Conservation (phyloP, 1,284 basidiomycete species). For the Flammula alnicola region DNA sequence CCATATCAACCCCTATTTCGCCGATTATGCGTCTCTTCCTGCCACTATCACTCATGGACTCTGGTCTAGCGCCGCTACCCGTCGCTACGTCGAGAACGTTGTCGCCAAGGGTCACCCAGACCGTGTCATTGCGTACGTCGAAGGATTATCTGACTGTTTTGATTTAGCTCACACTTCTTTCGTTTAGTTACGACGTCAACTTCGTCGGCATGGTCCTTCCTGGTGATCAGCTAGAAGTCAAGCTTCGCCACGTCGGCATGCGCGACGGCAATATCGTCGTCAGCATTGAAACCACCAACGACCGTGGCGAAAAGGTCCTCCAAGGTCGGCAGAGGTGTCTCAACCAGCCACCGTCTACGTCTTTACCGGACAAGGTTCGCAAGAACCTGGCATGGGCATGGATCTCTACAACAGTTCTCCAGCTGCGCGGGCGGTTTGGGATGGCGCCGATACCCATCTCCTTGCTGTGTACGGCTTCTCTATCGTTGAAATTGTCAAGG, state of each 20-base stretch:
- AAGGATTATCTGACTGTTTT: slow-evolving; percentile 8
- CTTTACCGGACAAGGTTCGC: slow-evolving; percentile 98
- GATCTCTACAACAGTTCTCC: slow-evolving; percentile 93
- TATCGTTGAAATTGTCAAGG: slow-evolving; percentile 97
- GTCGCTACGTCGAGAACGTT: slow-evolving; percentile 92
- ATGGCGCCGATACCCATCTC: slow-evolving; percentile 92
- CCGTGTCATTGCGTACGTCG: slow-evolving; percentile 85
- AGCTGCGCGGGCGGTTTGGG: slow-evolving; percentile 96
- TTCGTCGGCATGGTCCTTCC: slow-evolving; percentile 99
- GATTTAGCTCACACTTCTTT: slow-evolving; percentile 20
- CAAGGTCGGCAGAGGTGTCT: slow-evolving; percentile 92
- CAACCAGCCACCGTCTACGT: slow-evolving; percentile 95
- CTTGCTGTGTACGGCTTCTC: slow-evolving; percentile 97
- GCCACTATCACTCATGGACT: slow-evolving; percentile 98
- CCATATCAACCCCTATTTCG: slow-evolving; percentile 98
- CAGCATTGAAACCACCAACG: slow-evolving; percentile 88
- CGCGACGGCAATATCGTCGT: slow-evolving; percentile 92
- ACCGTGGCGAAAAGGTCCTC: slow-evolving; percentile 88
- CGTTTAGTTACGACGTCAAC: slow-evolving; percentile 79
- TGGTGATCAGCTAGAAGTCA: slow-evolving; percentile 86
- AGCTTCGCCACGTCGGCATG: slow-evolving; percentile 91
- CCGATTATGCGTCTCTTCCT: slow-evolving; percentile 91
- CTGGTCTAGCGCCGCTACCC: slow-evolving; percentile 95
- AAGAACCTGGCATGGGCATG: slow-evolving; percentile 99
- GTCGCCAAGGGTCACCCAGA: slow-evolving; percentile 93